Evolutionary conservation across 345 rosid species (phyloP).

Genomic region (Melaleuca alternifolia): DNA sequence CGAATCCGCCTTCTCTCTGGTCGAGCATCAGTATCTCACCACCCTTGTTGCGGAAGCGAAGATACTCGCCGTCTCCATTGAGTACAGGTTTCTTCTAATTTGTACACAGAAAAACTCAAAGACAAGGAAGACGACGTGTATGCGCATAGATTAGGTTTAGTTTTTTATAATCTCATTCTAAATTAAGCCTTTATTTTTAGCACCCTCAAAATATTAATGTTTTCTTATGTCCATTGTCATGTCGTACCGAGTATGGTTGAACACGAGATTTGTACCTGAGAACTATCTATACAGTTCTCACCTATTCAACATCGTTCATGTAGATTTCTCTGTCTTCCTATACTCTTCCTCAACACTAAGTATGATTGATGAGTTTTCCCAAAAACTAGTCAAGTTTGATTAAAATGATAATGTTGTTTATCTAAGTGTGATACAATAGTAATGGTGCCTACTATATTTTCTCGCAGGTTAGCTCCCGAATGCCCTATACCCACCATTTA

Average conservation of each 20-base stretch:
- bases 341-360: neutral
- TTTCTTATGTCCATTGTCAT: neutral
- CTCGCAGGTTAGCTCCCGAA: slow-evolving; percentile 25
- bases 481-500: slow-evolving; percentile 18
- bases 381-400: neutral
- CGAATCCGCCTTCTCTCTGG: slow-evolving; percentile 14
- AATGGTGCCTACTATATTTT: neutral
- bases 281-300: neutral
- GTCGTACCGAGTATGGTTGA: neutral
- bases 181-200: neutral
- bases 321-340: neutral
- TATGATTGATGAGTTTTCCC: neutral
- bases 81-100: slow-evolving; percentile 15
- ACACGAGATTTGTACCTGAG: neutral
- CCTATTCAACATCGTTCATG: neutral
- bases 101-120: neutral
- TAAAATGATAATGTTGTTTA: neutral
- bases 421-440: neutral
- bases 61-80: slow-evolving; percentile 17
- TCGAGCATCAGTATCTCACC: slow-evolving; percentile 9
- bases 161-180: neutral
- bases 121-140: neutral
- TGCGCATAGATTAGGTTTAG: neutral
- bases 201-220: neutral
- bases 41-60: slow-evolving; percentile 9